These are phyloP conservation scores for Colletotrichum sidae DNA, from an alignment of 2,329 filamentous ascomycete genomes.

Conservation along the genomic window DNA sequence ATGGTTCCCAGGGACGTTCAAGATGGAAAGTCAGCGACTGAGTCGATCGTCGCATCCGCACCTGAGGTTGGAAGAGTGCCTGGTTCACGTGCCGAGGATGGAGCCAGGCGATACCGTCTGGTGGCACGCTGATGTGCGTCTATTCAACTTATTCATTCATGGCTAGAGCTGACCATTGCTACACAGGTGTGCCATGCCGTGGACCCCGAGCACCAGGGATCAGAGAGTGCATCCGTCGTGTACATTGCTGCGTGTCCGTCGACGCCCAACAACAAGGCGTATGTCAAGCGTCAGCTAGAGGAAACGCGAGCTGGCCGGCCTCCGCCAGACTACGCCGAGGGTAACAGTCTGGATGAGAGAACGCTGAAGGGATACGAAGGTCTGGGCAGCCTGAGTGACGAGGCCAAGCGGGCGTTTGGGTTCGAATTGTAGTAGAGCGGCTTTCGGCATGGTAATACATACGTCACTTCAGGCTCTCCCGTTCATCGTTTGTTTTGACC, in stretches of 20 bases:
- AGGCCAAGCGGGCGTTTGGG: slow-evolving; percentile 26
- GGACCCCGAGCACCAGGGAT: slow-evolving; percentile 51
- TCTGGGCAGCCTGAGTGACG: slow-evolving; percentile 1
- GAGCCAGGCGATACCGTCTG: slow-evolving; percentile 54
- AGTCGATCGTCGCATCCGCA: slow-evolving; percentile 52
- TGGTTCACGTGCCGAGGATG: slow-evolving; percentile 52
- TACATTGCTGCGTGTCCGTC: slow-evolving; percentile 52
- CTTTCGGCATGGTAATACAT: not conserved
- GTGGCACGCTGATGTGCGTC: slow-evolving; percentile 53
- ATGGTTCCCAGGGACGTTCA: slow-evolving; percentile 53
- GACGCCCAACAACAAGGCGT: slow-evolving; percentile 42
- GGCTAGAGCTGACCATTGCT: not conserved
- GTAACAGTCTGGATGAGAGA: slow-evolving; percentile 41
- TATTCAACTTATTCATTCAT: not conserved
- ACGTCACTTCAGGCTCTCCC: not conserved
- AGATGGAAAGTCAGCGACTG: slow-evolving; percentile 48
- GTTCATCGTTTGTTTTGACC: not conserved
- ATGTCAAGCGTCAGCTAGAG: slow-evolving; percentile 40
- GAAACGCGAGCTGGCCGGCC: slow-evolving; percentile 52
- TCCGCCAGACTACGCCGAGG: slow-evolving; percentile 57
- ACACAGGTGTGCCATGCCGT: slow-evolving; percentile 52
- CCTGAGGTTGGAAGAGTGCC: slow-evolving; percentile 49
- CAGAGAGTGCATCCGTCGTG: slow-evolving; percentile 46
- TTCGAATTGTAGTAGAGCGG: not conserved
- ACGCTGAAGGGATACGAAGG: slow-evolving; percentile 26